These are phyloP conservation scores for Gossypioides kirkii DNA, from an alignment of 345 rosid genomes.

Conservation along the genomic window DNA sequence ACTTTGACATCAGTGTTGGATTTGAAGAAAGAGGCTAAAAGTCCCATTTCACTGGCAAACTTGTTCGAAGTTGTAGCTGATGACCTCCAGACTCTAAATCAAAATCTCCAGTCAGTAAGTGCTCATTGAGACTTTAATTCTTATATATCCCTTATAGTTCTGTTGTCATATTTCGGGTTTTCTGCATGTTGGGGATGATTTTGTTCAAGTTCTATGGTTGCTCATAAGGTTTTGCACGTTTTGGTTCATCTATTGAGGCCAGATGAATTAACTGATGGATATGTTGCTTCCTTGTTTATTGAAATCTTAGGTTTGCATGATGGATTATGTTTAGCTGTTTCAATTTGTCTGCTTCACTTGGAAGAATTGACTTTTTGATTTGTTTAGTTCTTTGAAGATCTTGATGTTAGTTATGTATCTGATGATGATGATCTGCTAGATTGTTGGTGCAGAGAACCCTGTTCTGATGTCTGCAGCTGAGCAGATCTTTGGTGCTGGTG, in stretches of 20 bases:
- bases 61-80: slow-evolving; percentile 78
- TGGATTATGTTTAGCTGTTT: neutral
- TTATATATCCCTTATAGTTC: neutral
- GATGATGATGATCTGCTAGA: slow-evolving; percentile 46
- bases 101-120: slow-evolving; percentile 88
- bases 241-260: neutral
- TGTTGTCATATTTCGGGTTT: neutral
- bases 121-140: neutral
- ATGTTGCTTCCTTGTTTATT: neutral
- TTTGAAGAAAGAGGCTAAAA: slow-evolving; percentile 48
- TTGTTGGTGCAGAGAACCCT: slow-evolving; percentile 96
- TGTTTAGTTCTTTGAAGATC: neutral
- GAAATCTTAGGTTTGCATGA: neutral
- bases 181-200: neutral
- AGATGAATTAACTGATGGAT: neutral
- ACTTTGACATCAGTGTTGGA: slow-evolving; percentile 28
- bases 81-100: slow-evolving; percentile 73
- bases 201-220: neutral
- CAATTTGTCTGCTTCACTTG: neutral
- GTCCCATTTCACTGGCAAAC: slow-evolving; percentile 47
- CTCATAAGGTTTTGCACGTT: neutral
- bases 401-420: slow-evolving; percentile 16
- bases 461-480: slow-evolving; percentile 94
- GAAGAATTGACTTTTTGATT: neutral
- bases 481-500: slow-evolving; percentile 97